These are phyloP conservation scores for Onygena corvina DNA, from an alignment of 2,329 filamentous ascomycete species.

Conservation along the genomic window DNA sequence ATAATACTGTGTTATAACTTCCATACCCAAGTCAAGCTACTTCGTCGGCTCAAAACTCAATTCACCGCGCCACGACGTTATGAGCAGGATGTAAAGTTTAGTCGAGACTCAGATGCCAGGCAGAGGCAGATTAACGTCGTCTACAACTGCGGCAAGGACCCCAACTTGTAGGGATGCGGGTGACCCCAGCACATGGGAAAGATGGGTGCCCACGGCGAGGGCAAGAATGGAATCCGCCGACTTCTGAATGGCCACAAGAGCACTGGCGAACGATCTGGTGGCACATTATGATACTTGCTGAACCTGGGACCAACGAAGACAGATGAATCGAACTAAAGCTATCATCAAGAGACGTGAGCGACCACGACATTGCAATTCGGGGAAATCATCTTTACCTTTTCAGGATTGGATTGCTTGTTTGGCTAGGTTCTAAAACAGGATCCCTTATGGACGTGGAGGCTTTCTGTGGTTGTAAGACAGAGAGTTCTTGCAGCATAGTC, in stretches of 20 bases:
- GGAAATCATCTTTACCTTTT: too few relatives aligned
- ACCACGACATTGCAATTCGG: too few relatives aligned
- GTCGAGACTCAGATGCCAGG: too few relatives aligned
- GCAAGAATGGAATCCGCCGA: constrained; percentile 12
- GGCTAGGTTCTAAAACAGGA: background rate
- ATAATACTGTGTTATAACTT: too few relatives aligned
- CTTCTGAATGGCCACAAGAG: constrained; percentile 10
- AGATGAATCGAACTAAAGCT: too few relatives aligned
- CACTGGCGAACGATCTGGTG: constrained; percentile 12
- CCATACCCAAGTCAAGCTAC: too few relatives aligned
- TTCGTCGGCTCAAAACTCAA: too few relatives aligned
- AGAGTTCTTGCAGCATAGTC: background rate
- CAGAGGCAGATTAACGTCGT: background rate
- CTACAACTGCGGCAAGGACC: constrained; percentile 10
- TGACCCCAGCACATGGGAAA: constrained; percentile 2
- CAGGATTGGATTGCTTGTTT: too few relatives aligned
- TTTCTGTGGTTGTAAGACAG: background rate
- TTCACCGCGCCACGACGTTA: too few relatives aligned
- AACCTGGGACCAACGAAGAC: too few relatives aligned
- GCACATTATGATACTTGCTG: constrained; percentile 9
- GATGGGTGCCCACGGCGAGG: constrained; percentile 1
- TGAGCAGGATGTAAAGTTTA: background rate
- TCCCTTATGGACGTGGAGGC: background rate
- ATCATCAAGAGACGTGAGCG: too few relatives aligned
- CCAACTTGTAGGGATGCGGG: constrained; percentile 10